Base-by-base conservation (phyloP, 805 yeast species). In the Clavispora santaluciae region DNA sequence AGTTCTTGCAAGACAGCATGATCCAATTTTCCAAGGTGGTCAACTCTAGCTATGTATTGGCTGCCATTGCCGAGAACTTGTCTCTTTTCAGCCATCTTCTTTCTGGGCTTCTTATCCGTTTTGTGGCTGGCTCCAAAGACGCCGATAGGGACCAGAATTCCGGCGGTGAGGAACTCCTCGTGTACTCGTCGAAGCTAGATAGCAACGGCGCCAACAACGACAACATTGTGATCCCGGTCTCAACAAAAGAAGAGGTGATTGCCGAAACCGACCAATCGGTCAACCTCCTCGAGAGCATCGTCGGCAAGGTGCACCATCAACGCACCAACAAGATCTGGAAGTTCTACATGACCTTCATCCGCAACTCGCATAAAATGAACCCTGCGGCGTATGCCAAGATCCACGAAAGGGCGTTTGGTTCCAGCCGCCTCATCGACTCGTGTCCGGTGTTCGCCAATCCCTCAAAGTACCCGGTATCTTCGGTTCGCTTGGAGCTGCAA, bases 291-390 rank as follows among this genome's bases (percentile, higher is more conserved):
- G 50, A 51, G 6, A 39, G 13, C 7, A 9, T 15, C 4, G 35
- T 41, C 42, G 43, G 39, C 26, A 35, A 25, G 15, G 45, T 24
- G 29, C 16, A 18, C 22, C 17, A 34, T 26, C 39, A 5, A 18
- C 35, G 38, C 18, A 35, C 38, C 13, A 43, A 60, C 22, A 65
- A 63, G 44, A 51, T 63, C 36, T 69, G 74, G 74, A 57, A 57
- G 31, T 68, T 69, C 41, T 68, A 69, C 51, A 44, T 61, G 42
- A 64, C 69, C 1, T 60, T 68, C 41, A 53, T 66, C 24, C 58
- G 60, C 22, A 61, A 59, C 42, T 48, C 62, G 8, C 56, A 48
- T 35, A 62, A 56, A 41, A 45, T 60, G 46, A 57, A 49, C 36
- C 43, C 60, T 10, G 46, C 53, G 15, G 58, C 60, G 40, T 60